Base-by-base conservation (phyloP, 2,329 filamentous ascomycete species). In the Fusarium sp. region DNA sequence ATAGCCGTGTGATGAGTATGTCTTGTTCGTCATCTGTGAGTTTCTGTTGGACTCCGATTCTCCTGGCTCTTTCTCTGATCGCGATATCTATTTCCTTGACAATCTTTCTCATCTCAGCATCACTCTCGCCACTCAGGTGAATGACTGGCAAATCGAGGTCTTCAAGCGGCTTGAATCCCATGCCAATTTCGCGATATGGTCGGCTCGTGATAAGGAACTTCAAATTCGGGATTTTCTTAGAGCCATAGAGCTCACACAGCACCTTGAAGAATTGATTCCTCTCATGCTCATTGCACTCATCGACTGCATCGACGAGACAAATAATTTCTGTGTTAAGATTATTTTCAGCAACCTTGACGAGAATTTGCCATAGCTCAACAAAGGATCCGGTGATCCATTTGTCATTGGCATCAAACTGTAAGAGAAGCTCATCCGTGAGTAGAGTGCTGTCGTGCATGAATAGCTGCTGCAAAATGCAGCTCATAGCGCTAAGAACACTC, bases 31-130 rank as follows among this genome's bases (percentile, higher is more conserved):
- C 42, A 18, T 18, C 23, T 10, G 42, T 45, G 5, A 45, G 42
- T n/a, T 7, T 13, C 5, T 45, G 23, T 17, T 27, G 23, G 11
- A 27, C 23, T 0, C 0, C 1, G 7, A 45, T 45, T 3, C 1
- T n/a, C 5, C 6, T n/a, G 42, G 18, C 23, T 14, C 42, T 45
- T 7, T 45, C 17, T 3, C 42, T 45, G 18, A 45, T 45, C 7
- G 42, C 42, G 18, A 45, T 45, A 12, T 45, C 42, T 27, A 45
- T 45, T 27, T 27, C 42, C 3, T n/a, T 45, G 23, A 10, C 23
- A 4, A 45, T 45, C 5, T 27, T 45, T 7, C 23, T 45, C 42
- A 45, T 45, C 3, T 45, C 42, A 4, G 2, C 4, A 27, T 45
- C 42, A 3, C 42, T 45, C 23, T 45, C 23, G 17, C 42, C 42